Base-by-base conservation (phyloP, 2,329 filamentous ascomycete genomes). In the Arachnopeziza araneosa region DNA sequence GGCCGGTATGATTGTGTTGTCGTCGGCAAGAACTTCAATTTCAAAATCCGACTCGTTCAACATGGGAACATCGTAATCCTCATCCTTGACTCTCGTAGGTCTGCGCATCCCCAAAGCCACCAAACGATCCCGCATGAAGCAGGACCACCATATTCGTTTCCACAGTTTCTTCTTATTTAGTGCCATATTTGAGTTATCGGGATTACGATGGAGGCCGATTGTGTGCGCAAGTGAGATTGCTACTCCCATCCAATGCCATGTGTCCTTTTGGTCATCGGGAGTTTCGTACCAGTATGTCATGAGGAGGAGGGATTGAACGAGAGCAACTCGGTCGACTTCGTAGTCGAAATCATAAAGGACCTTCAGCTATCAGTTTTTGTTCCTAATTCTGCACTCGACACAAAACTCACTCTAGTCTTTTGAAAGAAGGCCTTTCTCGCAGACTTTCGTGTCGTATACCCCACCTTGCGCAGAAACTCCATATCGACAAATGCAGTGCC, bases 211-310 rank as follows among this genome's bases (percentile, higher is more conserved):
- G 21, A 97, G 81, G 6, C 93, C 93, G 65, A 97, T 96, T 14
- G 93, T 96, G 74, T 96, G 91, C 56, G 92, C 93, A 53, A 97
- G 79, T 14, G 93, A 96, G 61, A 96, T 90, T 50, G 93, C 93
- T 48, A 97, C 91, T 21, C 93, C 93, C 90, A 97, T 96, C 93
- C 93, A 97, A 72, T 97, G 93, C 90, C 93, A 97, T 52, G 93
- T 97, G 73, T 97, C 93, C 75, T 97, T 97, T 72, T 96, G 91
- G 73, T 97, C 93, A 75, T 97, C 92, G 0, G 93, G 93, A 14
- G 91, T 96, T 75, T 97, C 93, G 73, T 97, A 97, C 89, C 93
- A 98, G 74, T 96, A 96, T 2, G 93, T 96, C 89, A 97, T 93
- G 61, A 97, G 81, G 24, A 97, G 80, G 23, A 97, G 80, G 4